Percentiles rank a stretch among this genome's conserved stretches.
phyloP scores from a whole-genome alignment of 306 rosid species.

The Bauhinia variegata region DNA sequence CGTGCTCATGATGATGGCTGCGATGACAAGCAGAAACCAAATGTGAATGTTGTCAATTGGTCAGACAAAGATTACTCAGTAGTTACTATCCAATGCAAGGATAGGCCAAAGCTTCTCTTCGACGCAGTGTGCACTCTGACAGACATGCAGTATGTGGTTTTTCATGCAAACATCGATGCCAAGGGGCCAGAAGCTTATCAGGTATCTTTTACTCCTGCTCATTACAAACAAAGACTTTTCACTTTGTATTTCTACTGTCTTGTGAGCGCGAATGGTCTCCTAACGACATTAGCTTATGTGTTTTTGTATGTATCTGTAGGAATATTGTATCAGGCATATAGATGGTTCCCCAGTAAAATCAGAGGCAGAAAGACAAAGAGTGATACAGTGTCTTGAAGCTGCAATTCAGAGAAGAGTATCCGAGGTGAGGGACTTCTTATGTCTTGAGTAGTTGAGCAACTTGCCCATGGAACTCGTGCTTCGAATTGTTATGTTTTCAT shows the following conservation, averaged over 20 bases:
- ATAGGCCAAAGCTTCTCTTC: conserved; percentile 91
- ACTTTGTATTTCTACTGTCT: conserved; percentile 17
- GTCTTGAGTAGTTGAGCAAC: too few relatives aligned
- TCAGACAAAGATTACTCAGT: conserved; percentile 83
- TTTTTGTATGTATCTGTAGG: conserved; percentile 63
- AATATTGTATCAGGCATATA: conserved; percentile 83
- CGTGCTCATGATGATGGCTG: conserved; percentile 50
- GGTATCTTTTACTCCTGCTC: conserved; percentile 47
- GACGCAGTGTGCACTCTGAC: conserved; percentile 95
- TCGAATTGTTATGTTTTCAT: not conserved
- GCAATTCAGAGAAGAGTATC: conserved; percentile 94
- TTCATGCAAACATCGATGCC: conserved; percentile 83
- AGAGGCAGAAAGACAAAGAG: conserved; percentile 95
- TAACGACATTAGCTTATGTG: conserved; percentile 32
- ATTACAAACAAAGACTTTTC: not conserved
- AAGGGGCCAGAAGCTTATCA: conserved; percentile 91
- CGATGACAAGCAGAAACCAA: conserved; percentile 71
- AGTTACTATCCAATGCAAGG: conserved; percentile 75
- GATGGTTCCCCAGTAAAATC: conserved; percentile 98
- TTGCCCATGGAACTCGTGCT: not conserved
- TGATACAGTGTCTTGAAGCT: conserved; percentile 92
- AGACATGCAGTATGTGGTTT: conserved; percentile 94
- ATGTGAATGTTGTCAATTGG: conserved; percentile 84
- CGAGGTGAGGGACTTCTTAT: conserved; percentile 52
- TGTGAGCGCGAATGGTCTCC: conserved; percentile 13